Evolutionary conservation across 1,139 yeast species (phyloP), one percentile per base, ranked within the genome.

Genomic region (Candida albicans): DNA sequence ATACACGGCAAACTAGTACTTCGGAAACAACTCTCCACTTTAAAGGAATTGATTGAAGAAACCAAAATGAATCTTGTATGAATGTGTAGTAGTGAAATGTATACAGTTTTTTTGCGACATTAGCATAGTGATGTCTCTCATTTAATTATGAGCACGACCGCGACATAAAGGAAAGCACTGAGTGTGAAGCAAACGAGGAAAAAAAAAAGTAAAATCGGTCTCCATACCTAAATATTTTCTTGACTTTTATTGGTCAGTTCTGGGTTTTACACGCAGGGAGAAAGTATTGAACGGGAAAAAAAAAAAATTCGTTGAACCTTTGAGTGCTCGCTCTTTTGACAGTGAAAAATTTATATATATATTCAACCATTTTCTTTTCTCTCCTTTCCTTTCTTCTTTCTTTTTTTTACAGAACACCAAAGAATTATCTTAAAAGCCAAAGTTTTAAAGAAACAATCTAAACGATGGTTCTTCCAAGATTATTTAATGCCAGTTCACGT

Each of bases 401-500:
- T 44, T 41, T 47, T 45, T 46, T 41, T 44, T 42, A 10, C 32
- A 31, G 40, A 31, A 24, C 34, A 34, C 39, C 39, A 39, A 45
- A 51, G 47, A 50, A 47, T 47, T 44, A 46, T 49, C 48, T 43
- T 49, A 44, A 43, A n/a, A 43, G 37, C 49, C 46, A 48, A 48
- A 51, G 48, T 54, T 59, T 51, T 62, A 59, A 57, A 26, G 29
- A 30, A 41, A 38, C 33, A 40, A 40, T 35, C 15, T 35, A 26
- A 18, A 48, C 54, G 49, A 82, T 82, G 87, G 87, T 81, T 75
- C 77, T 84, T 73, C 93, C 96, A 74, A 89, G 96, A 84, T 84
- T 89, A 76, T 84, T 87, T 76, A 86, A 90, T 79, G 79, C 89
- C 71, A 76, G 89, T 65, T 82, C 96, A 64, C 90, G 91, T 78